These are phyloP conservation scores for Sporobolus alterniflorus DNA, from an alignment of 202 grass and related monocot species.

Conservation along the genomic window DNA sequence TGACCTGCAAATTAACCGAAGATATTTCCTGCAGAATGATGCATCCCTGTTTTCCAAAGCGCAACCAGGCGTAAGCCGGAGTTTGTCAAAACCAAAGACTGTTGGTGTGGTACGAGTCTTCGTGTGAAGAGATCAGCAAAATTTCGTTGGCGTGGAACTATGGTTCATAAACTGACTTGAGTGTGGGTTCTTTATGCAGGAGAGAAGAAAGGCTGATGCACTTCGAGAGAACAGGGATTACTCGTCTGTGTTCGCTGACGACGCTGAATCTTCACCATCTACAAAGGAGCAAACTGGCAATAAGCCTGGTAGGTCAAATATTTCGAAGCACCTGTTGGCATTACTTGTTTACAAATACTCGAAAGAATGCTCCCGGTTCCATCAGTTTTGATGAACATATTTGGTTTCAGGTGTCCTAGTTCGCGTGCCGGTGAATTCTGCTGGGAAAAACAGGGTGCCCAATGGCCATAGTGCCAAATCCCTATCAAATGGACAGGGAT, in stretches of 20 bases:
- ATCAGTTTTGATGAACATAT: neutral
- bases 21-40: slow-evolving; percentile 44
- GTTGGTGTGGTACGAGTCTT: slow-evolving; percentile 52
- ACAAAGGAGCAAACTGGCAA: slow-evolving; percentile 10
- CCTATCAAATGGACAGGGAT: neutral
- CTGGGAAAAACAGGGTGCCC: neutral
- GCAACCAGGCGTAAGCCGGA: slow-evolving; percentile 1
- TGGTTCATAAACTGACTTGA: neutral
- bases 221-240: slow-evolving; percentile 78
- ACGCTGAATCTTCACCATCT: slow-evolving; percentile 40
- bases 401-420: neutral
- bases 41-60: slow-evolving; percentile 32
- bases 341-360: neutral
- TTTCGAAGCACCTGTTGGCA: neutral
- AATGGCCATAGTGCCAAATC: neutral
- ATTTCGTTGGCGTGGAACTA: neutral
- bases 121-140: neutral
- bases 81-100: slow-evolving; percentile 53
- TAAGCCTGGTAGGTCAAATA: neutral
- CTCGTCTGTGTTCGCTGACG: slow-evolving; percentile 76
- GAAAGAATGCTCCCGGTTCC: neutral
- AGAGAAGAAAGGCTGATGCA: slow-evolving; percentile 76
- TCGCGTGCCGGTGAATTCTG: neutral
- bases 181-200: slow-evolving; percentile 25
- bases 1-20: neutral